These are phyloP conservation scores for Saccharomyces hybrid DNA, from an alignment of 1,139 yeast species.

Conservation along the genomic window DNA sequence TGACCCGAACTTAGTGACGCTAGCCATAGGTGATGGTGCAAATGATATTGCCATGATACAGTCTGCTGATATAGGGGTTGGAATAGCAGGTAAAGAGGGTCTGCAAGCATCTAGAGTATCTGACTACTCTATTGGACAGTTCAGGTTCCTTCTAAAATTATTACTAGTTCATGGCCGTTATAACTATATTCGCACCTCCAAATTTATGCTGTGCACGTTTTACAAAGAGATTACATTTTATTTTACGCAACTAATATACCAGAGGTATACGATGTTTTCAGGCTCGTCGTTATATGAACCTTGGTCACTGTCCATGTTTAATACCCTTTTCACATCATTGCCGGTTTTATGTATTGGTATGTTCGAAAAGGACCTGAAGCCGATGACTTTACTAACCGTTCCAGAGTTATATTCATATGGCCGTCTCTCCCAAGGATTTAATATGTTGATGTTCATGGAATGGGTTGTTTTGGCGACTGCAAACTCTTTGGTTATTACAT, in stretches of 20 bases:
- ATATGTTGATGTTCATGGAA: constrained; percentile 54
- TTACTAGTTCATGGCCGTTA: constrained; percentile 91
- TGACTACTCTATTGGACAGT: constrained; percentile 93
- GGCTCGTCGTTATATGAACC: constrained; percentile 91
- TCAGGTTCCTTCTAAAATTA: constrained; percentile 71
- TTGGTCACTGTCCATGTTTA: constrained; percentile 96
- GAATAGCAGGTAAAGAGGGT: constrained; percentile 95
- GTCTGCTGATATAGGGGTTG: constrained; percentile 95
- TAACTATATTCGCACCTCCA: constrained; percentile 85
- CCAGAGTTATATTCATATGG: constrained; percentile 86
- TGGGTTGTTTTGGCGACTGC: constrained; percentile 78
- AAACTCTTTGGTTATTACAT: constrained; percentile 66
- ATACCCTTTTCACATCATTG: constrained; percentile 86
- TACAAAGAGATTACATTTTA: constrained; percentile 90
- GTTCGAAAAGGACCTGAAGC: constrained; percentile 84
- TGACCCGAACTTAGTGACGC: constrained; percentile 62
- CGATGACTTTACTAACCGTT: constrained; percentile 80
- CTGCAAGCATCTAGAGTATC: constrained; percentile 93
- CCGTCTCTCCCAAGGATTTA: constrained; percentile 67
- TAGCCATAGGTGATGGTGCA: constrained; percentile 99
- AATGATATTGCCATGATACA: constrained; percentile 98
- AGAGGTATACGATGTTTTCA: constrained; percentile 78
- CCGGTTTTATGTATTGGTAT: constrained; percentile 92
- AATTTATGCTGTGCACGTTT: constrained; percentile 87
- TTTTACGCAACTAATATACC: constrained; percentile 80